These are phyloP conservation scores for Trebouxiophyceae sp. DNA, from an alignment of 163 green algal species.

Conservation along the genomic window DNA sequence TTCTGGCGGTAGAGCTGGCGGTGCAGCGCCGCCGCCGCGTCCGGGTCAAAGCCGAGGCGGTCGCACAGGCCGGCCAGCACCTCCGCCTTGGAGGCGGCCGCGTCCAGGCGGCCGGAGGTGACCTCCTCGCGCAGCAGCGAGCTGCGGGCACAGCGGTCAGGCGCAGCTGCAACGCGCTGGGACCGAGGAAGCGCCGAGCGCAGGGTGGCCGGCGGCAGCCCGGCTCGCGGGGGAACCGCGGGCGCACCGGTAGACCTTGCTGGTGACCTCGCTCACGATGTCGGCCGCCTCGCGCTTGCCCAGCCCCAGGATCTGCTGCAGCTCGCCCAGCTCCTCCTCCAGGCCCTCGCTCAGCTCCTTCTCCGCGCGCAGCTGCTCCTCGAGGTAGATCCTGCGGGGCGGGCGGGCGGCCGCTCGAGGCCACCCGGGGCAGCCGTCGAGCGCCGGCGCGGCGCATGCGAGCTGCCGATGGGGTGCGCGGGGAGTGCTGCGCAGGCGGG, in stretches of 20 bases:
- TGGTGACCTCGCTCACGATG: conserved; percentile 57
- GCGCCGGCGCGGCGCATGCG: no score
- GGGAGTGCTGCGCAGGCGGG: no score
- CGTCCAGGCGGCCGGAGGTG: conserved; percentile 62
- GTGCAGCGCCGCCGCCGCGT: conserved; percentile 78
- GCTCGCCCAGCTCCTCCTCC: conserved; percentile 53
- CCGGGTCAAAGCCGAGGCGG: conserved; percentile 41
- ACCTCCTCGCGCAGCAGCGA: conserved; percentile 66
- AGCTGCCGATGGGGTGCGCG: no score
- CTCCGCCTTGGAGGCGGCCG: conserved; percentile 69
- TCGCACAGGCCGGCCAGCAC: conserved; percentile 81
- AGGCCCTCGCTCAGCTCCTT: conserved; percentile 40
- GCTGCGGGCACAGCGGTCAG: conserved; percentile 57
- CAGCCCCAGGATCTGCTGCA: conserved; percentile 65
- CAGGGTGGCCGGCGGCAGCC: no score
- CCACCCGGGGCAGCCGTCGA: no score
- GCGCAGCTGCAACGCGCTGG: no score
- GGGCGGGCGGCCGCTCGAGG: no score
- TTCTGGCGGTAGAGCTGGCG: conserved; percentile 69
- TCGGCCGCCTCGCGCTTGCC: conserved; percentile 65
- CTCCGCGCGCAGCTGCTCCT: conserved; percentile 41
- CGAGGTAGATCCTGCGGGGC: conserved; percentile 50
- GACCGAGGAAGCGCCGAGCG: no score
- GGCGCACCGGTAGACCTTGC: conserved; percentile 21
- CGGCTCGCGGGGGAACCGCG: no score